Conservation (phyloP, 2,329 filamentous ascomycete species). For the Sporothrix inflata region DNA sequence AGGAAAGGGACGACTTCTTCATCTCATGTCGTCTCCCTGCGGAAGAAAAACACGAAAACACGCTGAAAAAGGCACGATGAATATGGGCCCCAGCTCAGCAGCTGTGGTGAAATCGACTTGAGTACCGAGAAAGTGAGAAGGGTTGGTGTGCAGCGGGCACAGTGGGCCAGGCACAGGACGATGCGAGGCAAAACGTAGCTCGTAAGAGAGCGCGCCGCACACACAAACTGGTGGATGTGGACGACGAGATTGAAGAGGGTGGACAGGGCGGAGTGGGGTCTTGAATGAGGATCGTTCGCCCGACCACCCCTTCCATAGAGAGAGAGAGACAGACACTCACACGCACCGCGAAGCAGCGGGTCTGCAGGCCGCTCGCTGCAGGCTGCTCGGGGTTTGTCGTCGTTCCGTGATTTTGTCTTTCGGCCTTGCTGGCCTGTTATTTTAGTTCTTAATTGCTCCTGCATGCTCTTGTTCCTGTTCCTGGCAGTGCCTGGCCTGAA, state of each 20-base stretch:
- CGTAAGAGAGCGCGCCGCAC: background rate
- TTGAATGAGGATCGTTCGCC: slow-evolving; percentile 24
- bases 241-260: slow-evolving; percentile 7
- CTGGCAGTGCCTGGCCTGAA: background rate
- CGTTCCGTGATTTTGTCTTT: background rate
- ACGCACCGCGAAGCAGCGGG: no score
- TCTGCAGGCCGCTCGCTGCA: no score
- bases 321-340: background rate
- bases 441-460: background rate
- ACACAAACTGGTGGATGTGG: background rate
- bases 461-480: slow-evolving; percentile 7
- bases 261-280: slow-evolving; percentile 11
- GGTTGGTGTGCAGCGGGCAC: background rate
- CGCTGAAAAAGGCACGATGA: background rate
- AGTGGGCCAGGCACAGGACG: background rate
- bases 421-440: background rate
- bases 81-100: background rate
- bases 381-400: background rate
- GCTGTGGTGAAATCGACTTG: background rate
- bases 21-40: slow-evolving; percentile 21
- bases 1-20: slow-evolving; percentile 21
- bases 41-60: background rate
- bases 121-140: background rate
- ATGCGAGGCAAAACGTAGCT: background rate
- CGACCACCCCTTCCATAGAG: slow-evolving; percentile 2